Percentiles rank a stretch among this genome's conserved stretches.
Evolutionary conservation across 257 asterid genomes (phyloP).

Genomic region (Rehmannia glutinosa): DNA sequence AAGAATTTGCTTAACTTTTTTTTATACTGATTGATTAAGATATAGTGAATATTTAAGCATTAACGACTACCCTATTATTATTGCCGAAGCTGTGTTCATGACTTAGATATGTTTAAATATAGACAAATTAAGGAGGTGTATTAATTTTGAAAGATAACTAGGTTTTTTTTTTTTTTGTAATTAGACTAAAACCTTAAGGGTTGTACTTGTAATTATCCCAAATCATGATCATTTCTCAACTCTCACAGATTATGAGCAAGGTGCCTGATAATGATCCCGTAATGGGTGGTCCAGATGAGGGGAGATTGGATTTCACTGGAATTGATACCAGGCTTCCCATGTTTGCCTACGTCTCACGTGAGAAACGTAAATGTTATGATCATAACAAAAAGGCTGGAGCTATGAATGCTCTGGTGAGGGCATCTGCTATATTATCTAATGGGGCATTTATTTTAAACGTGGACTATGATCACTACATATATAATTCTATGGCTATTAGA

Average conservation of each 20-base stretch:
- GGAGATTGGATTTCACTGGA: slow-evolving; percentile 57
- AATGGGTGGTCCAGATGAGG: slow-evolving; percentile 57
- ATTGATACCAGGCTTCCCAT: slow-evolving; percentile 59
- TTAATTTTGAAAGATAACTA: too few species aligned
- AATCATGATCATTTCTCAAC: too few species aligned
- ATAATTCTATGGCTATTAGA: slow-evolving; percentile 50
- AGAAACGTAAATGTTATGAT: slow-evolving; percentile 63
- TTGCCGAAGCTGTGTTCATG: neutral
- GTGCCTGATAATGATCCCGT: slow-evolving; percentile 66
- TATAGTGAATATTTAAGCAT: too few species aligned
- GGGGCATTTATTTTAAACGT: slow-evolving; percentile 73
- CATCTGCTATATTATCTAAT: slow-evolving; percentile 72
- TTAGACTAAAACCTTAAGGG: too few species aligned
- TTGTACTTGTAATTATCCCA: too few species aligned
- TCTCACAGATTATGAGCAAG: slow-evolving; percentile 69
- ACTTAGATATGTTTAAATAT: neutral
- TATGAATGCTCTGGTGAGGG: slow-evolving; percentile 75
- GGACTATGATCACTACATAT: slow-evolving; percentile 74
- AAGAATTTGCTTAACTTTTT: neutral
- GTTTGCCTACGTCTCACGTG: slow-evolving; percentile 79
- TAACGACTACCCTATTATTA: too few species aligned
- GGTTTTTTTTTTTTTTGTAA: too few species aligned
- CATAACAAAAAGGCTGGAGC: slow-evolving; percentile 89
- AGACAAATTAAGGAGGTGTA: too few species aligned
- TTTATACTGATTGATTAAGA: too few species aligned